A percentile compares a stretch with the other conserved stretches of the same genome.
phyloP scores from a whole-genome alignment of 176 grass and related monocot genomes.

The Eremochloa ophiuroides region DNA sequence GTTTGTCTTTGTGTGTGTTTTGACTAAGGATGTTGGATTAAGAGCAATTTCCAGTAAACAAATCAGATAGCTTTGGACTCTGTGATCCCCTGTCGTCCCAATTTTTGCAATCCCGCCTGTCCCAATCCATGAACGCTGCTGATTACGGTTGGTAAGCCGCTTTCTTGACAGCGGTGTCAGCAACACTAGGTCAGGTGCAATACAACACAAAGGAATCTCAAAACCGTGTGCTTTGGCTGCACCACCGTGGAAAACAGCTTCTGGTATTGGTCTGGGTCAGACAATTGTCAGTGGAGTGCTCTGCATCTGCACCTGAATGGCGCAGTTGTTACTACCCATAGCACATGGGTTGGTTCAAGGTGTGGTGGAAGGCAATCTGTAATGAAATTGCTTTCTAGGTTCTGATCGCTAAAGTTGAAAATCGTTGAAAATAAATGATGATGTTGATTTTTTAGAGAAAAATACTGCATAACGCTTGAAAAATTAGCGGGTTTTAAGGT shows the following conservation, averaged over 20 bases:
- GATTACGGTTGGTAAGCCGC: conserved; percentile 21
- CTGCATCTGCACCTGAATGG: too few species aligned
- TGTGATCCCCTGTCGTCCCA: not conserved
- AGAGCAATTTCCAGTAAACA: not conserved
- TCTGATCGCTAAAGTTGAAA: too few species aligned
- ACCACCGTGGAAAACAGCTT: conserved; percentile 5
- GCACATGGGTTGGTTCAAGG: too few species aligned
- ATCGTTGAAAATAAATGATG: too few species aligned
- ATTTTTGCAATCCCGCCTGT: too few species aligned
- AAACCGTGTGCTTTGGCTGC: not conserved
- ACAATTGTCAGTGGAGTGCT: too few species aligned
- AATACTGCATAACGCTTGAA: too few species aligned
- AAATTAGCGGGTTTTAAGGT: too few species aligned
- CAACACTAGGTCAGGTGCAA: not conserved
- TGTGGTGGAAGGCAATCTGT: too few species aligned
- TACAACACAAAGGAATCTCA: not conserved
- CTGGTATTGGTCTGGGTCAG: not conserved
- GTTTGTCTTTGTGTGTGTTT: not conserved
- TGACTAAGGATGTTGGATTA: not conserved
- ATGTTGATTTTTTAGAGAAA: too few species aligned
- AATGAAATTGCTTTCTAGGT: too few species aligned
- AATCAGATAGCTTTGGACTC: not conserved
- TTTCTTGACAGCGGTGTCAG: conserved; percentile 29
- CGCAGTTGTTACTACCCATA: too few species aligned
- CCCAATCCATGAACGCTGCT: not conserved